Evolutionary conservation across 2,329 filamentous ascomycete genomes (phyloP).

Genomic region (Diaporthe vexans): DNA sequence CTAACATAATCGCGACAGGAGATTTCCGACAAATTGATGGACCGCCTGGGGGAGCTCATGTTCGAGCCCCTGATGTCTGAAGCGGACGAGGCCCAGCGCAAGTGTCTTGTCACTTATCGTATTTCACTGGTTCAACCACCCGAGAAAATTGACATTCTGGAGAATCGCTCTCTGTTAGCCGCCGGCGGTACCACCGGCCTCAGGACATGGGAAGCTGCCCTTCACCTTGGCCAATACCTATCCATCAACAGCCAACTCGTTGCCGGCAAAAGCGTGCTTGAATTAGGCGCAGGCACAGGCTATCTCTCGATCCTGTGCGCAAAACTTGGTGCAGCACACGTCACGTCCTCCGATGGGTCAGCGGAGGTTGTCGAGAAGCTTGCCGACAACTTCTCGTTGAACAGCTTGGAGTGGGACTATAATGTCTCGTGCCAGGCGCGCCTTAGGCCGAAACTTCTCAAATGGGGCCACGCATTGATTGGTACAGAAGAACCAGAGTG

Average conservation of each 20-base stretch:
- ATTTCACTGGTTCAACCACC: constrained; percentile 54
- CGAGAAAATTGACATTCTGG: constrained; percentile 72
- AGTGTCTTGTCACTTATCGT: constrained; percentile 81
- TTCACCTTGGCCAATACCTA: constrained; percentile 80
- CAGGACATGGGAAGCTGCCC: constrained; percentile 84
- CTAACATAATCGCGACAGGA: constrained; percentile 67
- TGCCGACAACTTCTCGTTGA: constrained; percentile 77
- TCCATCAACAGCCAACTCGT: constrained; percentile 63
- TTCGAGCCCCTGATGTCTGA: constrained; percentile 75
- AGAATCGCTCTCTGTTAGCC: constrained; percentile 78
- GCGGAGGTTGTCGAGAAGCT: constrained; percentile 78
- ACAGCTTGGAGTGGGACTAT: constrained; percentile 65
- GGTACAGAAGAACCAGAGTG: constrained; percentile 69
- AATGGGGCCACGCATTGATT: constrained; percentile 74
- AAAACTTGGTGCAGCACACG: constrained; percentile 72
- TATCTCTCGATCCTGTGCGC: constrained; percentile 81
- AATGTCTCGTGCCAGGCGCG: constrained; percentile 49
- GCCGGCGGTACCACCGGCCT: constrained; percentile 81
- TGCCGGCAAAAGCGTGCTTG: constrained; percentile 71
- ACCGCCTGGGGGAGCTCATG: constrained; percentile 75
- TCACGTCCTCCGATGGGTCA: constrained; percentile 81
- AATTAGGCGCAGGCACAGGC: constrained; percentile 83
- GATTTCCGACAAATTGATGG: constrained; percentile 85
- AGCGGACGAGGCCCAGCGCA: constrained; percentile 75
- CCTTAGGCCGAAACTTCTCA: constrained; percentile 68